phyloP scores from a whole-genome alignment of 495 filamentous ascomycete species.

The Parmelia sp. region DNA sequence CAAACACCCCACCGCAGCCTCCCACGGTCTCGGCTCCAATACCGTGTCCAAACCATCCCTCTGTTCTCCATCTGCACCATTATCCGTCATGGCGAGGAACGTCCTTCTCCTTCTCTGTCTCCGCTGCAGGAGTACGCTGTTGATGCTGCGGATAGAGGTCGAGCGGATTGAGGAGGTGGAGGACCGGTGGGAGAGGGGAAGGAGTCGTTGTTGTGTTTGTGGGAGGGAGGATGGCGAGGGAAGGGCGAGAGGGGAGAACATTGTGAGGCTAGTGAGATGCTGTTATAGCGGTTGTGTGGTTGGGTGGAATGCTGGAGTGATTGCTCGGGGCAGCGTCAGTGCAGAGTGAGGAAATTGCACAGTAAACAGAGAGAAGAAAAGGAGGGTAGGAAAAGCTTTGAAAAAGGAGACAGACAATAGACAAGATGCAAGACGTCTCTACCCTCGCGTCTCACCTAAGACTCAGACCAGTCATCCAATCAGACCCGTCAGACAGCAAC shows the following conservation, averaged over 20 bases:
- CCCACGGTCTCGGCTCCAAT: conserved; percentile 24
- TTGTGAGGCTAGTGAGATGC: conserved; percentile 23
- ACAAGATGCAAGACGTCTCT: background rate
- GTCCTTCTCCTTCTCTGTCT: conserved; percentile 6
- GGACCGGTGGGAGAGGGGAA: conserved; percentile 25
- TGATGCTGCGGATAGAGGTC: conserved; percentile 28
- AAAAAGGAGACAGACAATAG: too few relatives aligned
- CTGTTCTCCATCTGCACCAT: background rate
- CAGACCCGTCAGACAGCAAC: too few relatives aligned
- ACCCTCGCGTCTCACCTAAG: background rate
- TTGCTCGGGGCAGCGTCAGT: background rate
- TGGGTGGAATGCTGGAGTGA: background rate
- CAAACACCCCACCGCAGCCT: conserved; percentile 1
- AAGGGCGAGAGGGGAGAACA: conserved; percentile 18
- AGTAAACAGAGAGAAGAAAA: too few relatives aligned
- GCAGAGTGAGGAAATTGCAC: too few relatives aligned
- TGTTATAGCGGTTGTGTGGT: background rate
- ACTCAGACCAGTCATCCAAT: background rate
- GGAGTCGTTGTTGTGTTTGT: conserved; percentile 18
- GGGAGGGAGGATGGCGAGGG: conserved; percentile 24
- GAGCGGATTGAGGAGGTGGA: conserved; percentile 31
- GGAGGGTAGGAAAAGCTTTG: too few relatives aligned
- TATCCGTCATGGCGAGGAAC: background rate
- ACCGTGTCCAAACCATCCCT: conserved; percentile 8
- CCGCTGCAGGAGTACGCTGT: conserved; percentile 15